phyloP scores from a whole-genome alignment of 768 basidiomycete genomes.

The Mycena alexandri region DNA sequence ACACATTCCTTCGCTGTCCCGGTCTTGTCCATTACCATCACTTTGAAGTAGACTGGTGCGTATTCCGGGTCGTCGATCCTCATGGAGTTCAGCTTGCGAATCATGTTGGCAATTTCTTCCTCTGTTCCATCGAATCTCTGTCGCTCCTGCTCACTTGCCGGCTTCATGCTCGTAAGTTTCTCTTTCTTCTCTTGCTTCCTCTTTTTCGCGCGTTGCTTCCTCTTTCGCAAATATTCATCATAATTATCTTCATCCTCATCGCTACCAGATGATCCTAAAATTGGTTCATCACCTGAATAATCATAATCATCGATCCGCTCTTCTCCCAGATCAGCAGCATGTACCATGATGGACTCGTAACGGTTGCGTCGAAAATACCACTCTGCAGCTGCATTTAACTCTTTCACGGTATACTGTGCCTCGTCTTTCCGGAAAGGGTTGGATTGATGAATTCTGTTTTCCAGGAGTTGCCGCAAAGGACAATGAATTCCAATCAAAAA shows the following conservation, averaged over 20 bases:
- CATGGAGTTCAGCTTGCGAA: neutral
- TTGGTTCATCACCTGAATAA: conserved; percentile 9
- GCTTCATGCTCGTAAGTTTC: too few relatives aligned
- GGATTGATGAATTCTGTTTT: neutral
- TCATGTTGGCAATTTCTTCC: conserved; percentile 1
- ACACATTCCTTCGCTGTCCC: neutral
- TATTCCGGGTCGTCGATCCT: neutral
- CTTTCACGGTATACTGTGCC: neutral
- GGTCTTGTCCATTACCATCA: neutral
- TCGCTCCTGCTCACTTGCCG: neutral
- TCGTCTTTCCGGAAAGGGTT: neutral
- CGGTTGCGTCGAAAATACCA: conserved; percentile 20
- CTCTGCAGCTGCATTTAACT: conserved; percentile 19
- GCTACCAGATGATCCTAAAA: neutral
- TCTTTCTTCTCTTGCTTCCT: neutral
- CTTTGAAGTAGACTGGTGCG: neutral
- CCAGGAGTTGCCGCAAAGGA: neutral
- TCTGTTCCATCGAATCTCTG: neutral
- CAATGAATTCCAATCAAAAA: neutral
- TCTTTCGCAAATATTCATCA: neutral
- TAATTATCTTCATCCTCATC: neutral
- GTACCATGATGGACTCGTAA: conserved; percentile 18
- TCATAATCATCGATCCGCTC: conserved; percentile 1
- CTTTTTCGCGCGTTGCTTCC: neutral
- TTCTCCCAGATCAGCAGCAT: conserved; percentile 2